These are phyloP conservation scores for Coemansia sp. DNA, from an alignment of 192 early-diverging fungal species.

Conservation along the genomic window DNA sequence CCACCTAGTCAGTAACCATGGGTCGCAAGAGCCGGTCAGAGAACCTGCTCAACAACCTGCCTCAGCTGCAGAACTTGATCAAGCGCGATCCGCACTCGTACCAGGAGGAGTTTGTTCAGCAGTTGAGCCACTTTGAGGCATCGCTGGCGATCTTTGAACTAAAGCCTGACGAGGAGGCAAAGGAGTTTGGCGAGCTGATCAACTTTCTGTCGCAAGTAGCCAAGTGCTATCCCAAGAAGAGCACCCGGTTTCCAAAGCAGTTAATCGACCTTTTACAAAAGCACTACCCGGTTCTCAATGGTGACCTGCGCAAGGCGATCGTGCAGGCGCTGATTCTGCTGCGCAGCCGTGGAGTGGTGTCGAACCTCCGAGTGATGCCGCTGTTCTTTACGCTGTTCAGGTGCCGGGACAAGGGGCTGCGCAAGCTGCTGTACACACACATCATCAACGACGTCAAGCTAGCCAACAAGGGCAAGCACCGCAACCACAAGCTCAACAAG, in stretches of 20 bases:
- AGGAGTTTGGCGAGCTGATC: slow-evolving; percentile 85
- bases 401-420: slow-evolving; percentile 88
- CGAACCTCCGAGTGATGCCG: slow-evolving; percentile 70
- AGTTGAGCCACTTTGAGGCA: slow-evolving; percentile 90
- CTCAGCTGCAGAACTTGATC: slow-evolving; percentile 98
- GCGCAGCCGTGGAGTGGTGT: slow-evolving; percentile 80
- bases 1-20: slow-evolving; percentile 15
- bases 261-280: slow-evolving; percentile 81
- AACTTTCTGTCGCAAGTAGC: slow-evolving; percentile 89
- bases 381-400: slow-evolving; percentile 97
- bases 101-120: slow-evolving; percentile 91
- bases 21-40: slow-evolving; percentile 41
- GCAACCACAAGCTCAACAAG: slow-evolving; percentile 99
- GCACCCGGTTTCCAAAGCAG: slow-evolving; percentile 77
- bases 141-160: slow-evolving; percentile 84
- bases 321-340: slow-evolving; percentile 90
- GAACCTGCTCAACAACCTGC: slow-evolving; percentile 69
- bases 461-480: slow-evolving; percentile 82
- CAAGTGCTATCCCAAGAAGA: slow-evolving; percentile 85
- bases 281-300: slow-evolving; percentile 78
- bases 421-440: slow-evolving; percentile 85
- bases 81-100: slow-evolving; percentile 94
- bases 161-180: slow-evolving; percentile 79
- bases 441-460: slow-evolving; percentile 96
- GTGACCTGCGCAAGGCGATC: slow-evolving; percentile 81